These are phyloP conservation scores for Myriosclerotinia curreyana DNA, from an alignment of 2,329 filamentous ascomycete genomes.

Conservation along the genomic window DNA sequence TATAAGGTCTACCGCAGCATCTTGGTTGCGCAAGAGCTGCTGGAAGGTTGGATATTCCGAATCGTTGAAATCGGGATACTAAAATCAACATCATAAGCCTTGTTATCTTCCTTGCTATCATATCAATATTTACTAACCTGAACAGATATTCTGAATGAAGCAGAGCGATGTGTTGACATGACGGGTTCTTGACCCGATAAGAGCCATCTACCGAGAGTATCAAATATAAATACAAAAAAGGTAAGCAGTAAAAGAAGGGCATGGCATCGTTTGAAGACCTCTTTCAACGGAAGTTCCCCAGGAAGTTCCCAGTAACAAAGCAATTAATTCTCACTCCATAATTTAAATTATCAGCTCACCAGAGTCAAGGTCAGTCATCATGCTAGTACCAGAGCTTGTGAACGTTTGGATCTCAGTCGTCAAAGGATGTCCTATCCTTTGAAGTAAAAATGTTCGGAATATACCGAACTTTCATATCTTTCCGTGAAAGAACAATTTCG, in stretches of 20 bases:
- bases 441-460: background rate
- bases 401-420: background rate
- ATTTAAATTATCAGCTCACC: background rate
- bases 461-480: background rate
- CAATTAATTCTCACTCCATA: background rate
- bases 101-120: background rate
- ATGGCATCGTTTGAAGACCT: background rate
- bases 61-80: slow-evolving; percentile 4
- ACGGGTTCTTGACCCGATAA: background rate
- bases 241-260: background rate
- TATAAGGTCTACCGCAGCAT: slow-evolving; percentile 13
- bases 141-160: slow-evolving; percentile 8
- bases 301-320: background rate
- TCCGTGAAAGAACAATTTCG: background rate
- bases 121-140: slow-evolving; percentile 1
- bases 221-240: background rate
- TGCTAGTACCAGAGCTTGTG: slow-evolving; percentile 2
- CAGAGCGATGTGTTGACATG: background rate
- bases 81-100: background rate
- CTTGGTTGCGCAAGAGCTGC: slow-evolving; percentile 12
- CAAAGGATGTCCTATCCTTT: background rate
- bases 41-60: slow-evolving; percentile 9
- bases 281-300: slow-evolving; percentile 8
- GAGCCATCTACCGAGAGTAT: background rate
- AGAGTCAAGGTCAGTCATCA: background rate